These are phyloP conservation scores for Diaporthe sp. DNA, from an alignment of 2,329 filamentous ascomycete genomes.

Conservation along the genomic window DNA sequence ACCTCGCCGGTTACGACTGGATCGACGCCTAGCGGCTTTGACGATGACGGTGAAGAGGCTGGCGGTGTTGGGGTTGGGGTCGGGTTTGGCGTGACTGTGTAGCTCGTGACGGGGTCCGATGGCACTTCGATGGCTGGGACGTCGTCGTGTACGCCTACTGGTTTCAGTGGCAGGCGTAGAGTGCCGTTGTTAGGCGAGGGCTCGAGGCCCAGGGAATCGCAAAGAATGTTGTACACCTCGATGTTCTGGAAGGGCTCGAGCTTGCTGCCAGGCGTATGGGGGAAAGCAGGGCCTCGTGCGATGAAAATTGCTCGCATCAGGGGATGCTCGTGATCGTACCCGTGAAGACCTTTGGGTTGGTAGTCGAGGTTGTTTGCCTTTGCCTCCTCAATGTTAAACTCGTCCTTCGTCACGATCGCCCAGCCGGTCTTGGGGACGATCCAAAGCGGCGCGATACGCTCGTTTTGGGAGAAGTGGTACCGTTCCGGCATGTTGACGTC, in stretches of 20 bases:
- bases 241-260: conserved; percentile 90
- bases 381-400: conserved; percentile 80
- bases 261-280: conserved; percentile 83
- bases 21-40: conserved; percentile 40
- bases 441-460: conserved; percentile 94
- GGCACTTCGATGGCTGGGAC: conserved; percentile 63
- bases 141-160: conserved; percentile 71
- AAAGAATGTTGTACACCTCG: conserved; percentile 94
- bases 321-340: conserved; percentile 94
- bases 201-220: conserved; percentile 82
- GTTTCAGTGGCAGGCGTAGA: conserved; percentile 76
- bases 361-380: conserved; percentile 76
- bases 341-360: conserved; percentile 86
- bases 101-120: conserved; percentile 61
- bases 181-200: conserved; percentile 91
- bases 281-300: conserved; percentile 91
- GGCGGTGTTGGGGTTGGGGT: conserved; percentile 32
- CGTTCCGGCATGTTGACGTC: conserved; percentile 90
- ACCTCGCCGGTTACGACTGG: conserved; percentile 42
- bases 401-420: conserved; percentile 85
- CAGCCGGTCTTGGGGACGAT: conserved; percentile 92
- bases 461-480: conserved; percentile 91
- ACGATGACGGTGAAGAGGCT: neutral
- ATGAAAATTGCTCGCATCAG: conserved; percentile 97
- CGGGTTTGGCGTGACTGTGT: conserved; percentile 38